Evolutionary conservation across 2,329 filamentous ascomycete genomes (phyloP), one percentile per base, ranked within the genome.

Genomic region (Penicillium sp.): DNA sequence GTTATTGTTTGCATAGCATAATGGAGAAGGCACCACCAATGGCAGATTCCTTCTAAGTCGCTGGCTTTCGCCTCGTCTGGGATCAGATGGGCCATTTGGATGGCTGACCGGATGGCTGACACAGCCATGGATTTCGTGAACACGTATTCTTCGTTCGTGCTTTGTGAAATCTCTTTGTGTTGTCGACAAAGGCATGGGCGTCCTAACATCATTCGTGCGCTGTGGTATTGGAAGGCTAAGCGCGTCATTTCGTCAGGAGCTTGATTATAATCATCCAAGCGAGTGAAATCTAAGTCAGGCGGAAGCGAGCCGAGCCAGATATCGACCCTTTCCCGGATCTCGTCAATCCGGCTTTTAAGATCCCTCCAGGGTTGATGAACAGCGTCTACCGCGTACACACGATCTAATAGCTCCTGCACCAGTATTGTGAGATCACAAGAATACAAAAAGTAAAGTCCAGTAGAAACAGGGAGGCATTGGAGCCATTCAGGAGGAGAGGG

Each of bases 171-270:
- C 14, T 14, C 29, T 37, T 37, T n/a, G 7, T 37, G 33, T 6
- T 69, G 63, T 19, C 69, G 67, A 45, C 73, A 76, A 16, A 75
- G 68, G 53, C 70, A 75, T 6, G 74, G 74, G 10, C 74, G 68
- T 52, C 73, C 69, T 10, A 75, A 64, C n/a, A 70, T 69, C 44
- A 72, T 72, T 31, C 67, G 69, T 21, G 68, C 63, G 49, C 73
- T 72, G 46, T 75, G 67, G 58, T 71, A 76, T 45, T 69, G 65
- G 48, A 77, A 73, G 6, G 69, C 73, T 21, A 77, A 61, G 33
- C 60, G 33, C 14, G 7, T 37, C 14, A 2, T 37, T n/a, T 37
- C 33, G 14, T n/a, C 9, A 3, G 6, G 55, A 45, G 71, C 55
- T 37, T 73, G 68, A 27, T 58, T 4, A 64, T 59, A 9, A 61